A percentile compares a stretch with the other conserved stretches of the same genome.
phyloP scores from a whole-genome alignment of 2,329 filamentous ascomycete genomes.

The Pseudocercospora fijiensis region DNA sequence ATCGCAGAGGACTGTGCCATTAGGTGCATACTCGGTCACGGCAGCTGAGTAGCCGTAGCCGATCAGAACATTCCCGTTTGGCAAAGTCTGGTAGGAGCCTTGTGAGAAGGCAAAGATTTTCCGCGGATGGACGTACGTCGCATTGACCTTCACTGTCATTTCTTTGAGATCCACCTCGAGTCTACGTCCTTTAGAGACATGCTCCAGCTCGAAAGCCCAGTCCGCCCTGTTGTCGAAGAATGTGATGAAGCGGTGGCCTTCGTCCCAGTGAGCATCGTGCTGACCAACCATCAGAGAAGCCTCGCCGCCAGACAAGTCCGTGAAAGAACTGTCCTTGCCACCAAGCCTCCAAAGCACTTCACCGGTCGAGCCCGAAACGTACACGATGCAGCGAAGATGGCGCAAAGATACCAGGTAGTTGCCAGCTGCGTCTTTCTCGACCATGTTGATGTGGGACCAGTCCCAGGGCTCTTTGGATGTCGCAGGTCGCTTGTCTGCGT shows the following conservation, averaged over 20 bases:
- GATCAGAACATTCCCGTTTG: constrained; percentile 55
- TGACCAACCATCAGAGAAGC: constrained; percentile 47
- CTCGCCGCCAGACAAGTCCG: constrained; percentile 29
- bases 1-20: constrained; percentile 54
- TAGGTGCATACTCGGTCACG: constrained; percentile 42
- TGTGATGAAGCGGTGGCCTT: constrained; percentile 36
- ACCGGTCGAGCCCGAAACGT: constrained; percentile 43
- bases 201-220: constrained; percentile 25
- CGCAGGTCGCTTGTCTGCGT: constrained; percentile 38
- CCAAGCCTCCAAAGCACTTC: constrained; percentile 53
- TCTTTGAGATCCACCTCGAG: constrained; percentile 28
- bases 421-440: constrained; percentile 52
- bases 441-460: constrained; percentile 57
- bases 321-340: constrained; percentile 33
- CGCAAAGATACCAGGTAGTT: constrained; percentile 57
- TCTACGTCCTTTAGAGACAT: constrained; percentile 24
- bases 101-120: constrained; percentile 50
- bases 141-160: constrained; percentile 31
- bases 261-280: constrained; percentile 52
- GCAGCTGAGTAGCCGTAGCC: constrained; percentile 52
- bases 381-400: constrained; percentile 49
- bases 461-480: constrained; percentile 51
- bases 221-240: constrained; percentile 36
- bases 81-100: constrained; percentile 53
- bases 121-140: constrained; percentile 29